These are phyloP conservation scores for Botryotinia narcissicola DNA, from an alignment of 2,329 filamentous ascomycete species.

Conservation along the genomic window DNA sequence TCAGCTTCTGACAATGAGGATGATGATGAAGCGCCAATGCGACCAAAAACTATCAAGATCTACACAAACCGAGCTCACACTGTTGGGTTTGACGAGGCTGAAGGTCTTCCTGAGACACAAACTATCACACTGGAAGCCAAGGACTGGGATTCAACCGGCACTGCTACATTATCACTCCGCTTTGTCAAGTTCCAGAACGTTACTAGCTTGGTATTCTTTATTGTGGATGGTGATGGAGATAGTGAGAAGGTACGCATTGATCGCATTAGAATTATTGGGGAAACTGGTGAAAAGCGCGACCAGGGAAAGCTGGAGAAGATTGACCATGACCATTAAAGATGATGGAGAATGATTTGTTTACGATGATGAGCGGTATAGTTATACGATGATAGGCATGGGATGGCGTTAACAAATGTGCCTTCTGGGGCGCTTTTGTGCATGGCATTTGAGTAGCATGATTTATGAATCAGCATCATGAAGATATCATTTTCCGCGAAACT, in stretches of 20 bases:
- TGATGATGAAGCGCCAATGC: conserved; percentile 73
- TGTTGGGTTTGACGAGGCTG: conserved; percentile 91
- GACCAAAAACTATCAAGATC: conserved; percentile 78
- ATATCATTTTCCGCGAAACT: background rate
- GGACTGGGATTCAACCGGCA: conserved; percentile 81
- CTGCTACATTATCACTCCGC: conserved; percentile 69
- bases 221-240: conserved; percentile 80
- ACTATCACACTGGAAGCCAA: conserved; percentile 67
- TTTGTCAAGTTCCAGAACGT: conserved; percentile 99
- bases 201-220: conserved; percentile 80
- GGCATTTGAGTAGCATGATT: background rate
- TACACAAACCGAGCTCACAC: conserved; percentile 89
- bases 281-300: conserved; percentile 85
- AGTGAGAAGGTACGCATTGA: conserved; percentile 84
- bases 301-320: conserved; percentile 97
- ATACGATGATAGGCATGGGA: conserved; percentile 20
- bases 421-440: conserved; percentile 16
- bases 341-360: conserved; percentile 20
- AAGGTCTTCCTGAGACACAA: conserved; percentile 80
- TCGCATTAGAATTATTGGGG: conserved; percentile 76
- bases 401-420: conserved; percentile 28
- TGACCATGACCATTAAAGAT: conserved; percentile 66
- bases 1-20: conserved; percentile 56
- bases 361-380: conserved; percentile 14
- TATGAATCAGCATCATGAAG: background rate